Conservation (phyloP, 305 asterid species). For the Fraxinus albicans region DNA sequence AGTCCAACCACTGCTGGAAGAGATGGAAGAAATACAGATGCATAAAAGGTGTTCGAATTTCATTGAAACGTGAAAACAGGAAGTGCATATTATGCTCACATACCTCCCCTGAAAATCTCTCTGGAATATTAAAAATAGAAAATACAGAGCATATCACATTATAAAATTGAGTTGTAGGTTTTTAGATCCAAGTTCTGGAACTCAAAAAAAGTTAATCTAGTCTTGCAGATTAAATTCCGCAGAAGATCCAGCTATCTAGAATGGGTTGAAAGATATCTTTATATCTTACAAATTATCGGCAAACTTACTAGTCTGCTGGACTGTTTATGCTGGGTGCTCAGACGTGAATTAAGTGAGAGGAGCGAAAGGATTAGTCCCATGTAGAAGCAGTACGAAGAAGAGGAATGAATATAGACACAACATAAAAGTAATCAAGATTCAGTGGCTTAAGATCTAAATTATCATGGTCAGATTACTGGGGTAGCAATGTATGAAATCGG, state of each 20-base stretch:
- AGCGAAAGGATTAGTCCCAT: neutral
- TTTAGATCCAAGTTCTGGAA: neutral
- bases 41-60: neutral
- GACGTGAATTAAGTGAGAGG: neutral
- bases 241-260: neutral
- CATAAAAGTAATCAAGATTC: neutral
- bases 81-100: neutral
- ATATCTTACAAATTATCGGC: neutral
- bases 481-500: neutral
- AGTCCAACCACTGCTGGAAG: neutral
- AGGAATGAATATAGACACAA: neutral
- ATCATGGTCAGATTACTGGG: neutral
- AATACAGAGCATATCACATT: neutral
- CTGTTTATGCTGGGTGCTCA: neutral
- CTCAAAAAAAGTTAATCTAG: neutral
- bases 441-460: neutral
- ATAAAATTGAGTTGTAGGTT: neutral
- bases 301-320: neutral
- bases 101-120: neutral
- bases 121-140: neutral
- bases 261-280: neutral
- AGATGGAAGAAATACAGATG: neutral
- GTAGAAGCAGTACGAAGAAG: neutral
- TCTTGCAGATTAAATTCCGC: neutral
- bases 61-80: neutral